A percentile compares a stretch with the other conserved stretches of the same genome.
phyloP scores from a whole-genome alignment of 2,329 filamentous ascomycete genomes.

The Clathrospora elynae region DNA sequence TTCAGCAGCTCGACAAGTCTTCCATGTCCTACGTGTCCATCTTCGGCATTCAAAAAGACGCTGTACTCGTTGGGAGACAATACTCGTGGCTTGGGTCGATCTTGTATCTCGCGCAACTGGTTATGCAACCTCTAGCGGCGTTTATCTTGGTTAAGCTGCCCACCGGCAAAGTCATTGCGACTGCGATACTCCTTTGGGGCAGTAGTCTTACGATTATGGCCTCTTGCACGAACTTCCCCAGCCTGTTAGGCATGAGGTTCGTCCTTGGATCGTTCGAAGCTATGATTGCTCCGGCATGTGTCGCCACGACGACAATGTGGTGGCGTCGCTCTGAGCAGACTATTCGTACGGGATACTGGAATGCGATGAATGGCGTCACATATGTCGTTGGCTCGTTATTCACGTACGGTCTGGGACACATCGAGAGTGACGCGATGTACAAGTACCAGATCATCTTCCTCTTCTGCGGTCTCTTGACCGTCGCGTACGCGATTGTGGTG shows the following conservation, averaged over 20 bases:
- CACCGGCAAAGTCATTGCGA: constrained; percentile 62
- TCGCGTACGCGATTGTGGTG: constrained; percentile 51
- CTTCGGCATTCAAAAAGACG: constrained; percentile 57
- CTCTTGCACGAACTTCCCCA: constrained; percentile 51
- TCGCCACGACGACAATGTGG: constrained; percentile 66
- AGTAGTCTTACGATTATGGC: constrained; percentile 61
- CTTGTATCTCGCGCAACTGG: constrained; percentile 62
- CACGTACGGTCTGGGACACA: constrained; percentile 62
- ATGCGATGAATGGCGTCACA: constrained; percentile 65
- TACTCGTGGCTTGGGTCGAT: constrained; percentile 67
- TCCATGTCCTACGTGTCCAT: constrained; percentile 53
- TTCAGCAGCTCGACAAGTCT: constrained; percentile 61
- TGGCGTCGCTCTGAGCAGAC: constrained; percentile 64
- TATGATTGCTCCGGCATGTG: constrained; percentile 56
- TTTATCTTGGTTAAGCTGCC: constrained; percentile 63
- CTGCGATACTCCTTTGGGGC: constrained; percentile 57
- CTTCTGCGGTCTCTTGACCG: constrained; percentile 53
- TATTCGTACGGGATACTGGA: constrained; percentile 61
- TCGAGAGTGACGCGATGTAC: constrained; percentile 51
- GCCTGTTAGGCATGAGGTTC: constrained; percentile 48
- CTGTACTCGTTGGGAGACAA: constrained; percentile 54
- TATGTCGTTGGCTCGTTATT: constrained; percentile 62
- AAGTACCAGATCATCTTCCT: constrained; percentile 56
- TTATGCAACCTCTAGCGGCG: constrained; percentile 57
- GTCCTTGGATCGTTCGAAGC: constrained; percentile 49